Evolutionary conservation across 805 yeast species (phyloP).

Genomic region (Ogataea trehaloabstinens): DNA sequence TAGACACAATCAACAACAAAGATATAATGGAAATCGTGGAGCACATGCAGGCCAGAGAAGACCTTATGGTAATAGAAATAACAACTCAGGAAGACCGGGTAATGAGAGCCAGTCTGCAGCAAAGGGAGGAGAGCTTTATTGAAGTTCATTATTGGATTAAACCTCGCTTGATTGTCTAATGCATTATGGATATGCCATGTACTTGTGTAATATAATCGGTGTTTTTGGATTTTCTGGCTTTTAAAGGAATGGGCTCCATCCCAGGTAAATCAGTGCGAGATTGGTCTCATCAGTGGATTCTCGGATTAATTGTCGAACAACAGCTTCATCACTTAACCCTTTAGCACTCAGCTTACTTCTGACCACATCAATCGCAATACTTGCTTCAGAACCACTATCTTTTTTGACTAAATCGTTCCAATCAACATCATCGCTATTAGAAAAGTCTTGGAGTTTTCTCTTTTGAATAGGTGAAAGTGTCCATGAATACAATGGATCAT

Average conservation of each 20-base stretch:
- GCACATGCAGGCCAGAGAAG: conserved; percentile 21
- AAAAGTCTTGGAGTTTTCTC: conserved; percentile 48
- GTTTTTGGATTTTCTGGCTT: background rate
- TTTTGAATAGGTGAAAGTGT: conserved; percentile 72
- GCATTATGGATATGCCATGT: too few relatives aligned
- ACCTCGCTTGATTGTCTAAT: too few relatives aligned
- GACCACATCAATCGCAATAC: conserved; percentile 72
- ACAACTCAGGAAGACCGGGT: conserved; percentile 13
- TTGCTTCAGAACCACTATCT: conserved; percentile 64
- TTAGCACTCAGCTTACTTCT: conserved; percentile 62
- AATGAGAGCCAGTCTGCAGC: conserved; percentile 8
- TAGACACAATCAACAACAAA: conserved; percentile 21
- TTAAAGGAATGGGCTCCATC: conserved; percentile 79
- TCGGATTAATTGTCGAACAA: conserved; percentile 73
- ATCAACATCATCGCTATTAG: conserved; percentile 16
- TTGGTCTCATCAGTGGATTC: conserved; percentile 71
- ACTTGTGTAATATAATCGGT: background rate
- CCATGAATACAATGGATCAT: conserved; percentile 96
- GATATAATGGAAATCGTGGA: conserved; percentile 11
- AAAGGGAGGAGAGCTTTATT: background rate
- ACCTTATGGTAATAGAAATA: conserved; percentile 20
- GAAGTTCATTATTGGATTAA: too few relatives aligned
- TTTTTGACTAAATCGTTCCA: conserved; percentile 21
- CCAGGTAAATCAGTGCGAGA: conserved; percentile 72
- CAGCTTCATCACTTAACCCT: conserved; percentile 78